These are phyloP conservation scores for Pseudocercospora vitis DNA, from an alignment of 2,329 filamentous ascomycete genomes.

Conservation along the genomic window DNA sequence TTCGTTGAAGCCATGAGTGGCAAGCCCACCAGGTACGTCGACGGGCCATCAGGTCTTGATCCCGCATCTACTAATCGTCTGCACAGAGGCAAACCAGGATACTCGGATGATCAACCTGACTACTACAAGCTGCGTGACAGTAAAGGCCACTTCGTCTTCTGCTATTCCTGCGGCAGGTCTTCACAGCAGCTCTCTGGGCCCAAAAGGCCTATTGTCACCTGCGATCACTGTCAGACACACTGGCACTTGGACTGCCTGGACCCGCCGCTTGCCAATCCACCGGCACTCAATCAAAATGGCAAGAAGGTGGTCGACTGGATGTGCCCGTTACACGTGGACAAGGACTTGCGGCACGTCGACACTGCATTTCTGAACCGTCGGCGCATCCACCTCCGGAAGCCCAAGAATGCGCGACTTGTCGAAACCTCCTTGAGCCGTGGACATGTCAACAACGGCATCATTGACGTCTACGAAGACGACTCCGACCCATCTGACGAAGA, in stretches of 20 bases:
- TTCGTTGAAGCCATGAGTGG: conserved; percentile 69
- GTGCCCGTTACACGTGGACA: conserved; percentile 83
- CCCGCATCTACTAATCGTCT: conserved; percentile 8
- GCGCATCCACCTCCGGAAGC: conserved; percentile 50
- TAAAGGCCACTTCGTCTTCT: conserved; percentile 75
- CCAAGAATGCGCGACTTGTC: conserved; percentile 50
- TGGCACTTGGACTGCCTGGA: conserved; percentile 95
- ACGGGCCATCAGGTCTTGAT: neutral
- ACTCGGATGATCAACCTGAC: conserved; percentile 48
- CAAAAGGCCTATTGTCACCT: conserved; percentile 76
- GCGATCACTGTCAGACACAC: conserved; percentile 74
- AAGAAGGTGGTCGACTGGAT: conserved; percentile 72
- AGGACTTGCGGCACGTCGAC: conserved; percentile 64
- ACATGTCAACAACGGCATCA: conserved; percentile 53
- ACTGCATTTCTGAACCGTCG: conserved; percentile 32
- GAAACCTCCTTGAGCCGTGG: conserved; percentile 60
- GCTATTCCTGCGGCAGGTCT: conserved; percentile 70
- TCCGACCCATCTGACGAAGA: conserved; percentile 48
- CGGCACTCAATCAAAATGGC: conserved; percentile 54
- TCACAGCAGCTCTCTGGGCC: conserved; percentile 43
- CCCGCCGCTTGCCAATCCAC: conserved; percentile 77
- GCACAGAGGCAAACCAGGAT: conserved; percentile 33
- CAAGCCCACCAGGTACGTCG: conserved; percentile 57
- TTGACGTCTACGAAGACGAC: conserved; percentile 47
- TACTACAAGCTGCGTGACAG: conserved; percentile 54